Percentiles rank a stretch among this genome's conserved stretches.
Conservation (phyloP, 345 rosid species). For the Moricandia moricandioides region DNA sequence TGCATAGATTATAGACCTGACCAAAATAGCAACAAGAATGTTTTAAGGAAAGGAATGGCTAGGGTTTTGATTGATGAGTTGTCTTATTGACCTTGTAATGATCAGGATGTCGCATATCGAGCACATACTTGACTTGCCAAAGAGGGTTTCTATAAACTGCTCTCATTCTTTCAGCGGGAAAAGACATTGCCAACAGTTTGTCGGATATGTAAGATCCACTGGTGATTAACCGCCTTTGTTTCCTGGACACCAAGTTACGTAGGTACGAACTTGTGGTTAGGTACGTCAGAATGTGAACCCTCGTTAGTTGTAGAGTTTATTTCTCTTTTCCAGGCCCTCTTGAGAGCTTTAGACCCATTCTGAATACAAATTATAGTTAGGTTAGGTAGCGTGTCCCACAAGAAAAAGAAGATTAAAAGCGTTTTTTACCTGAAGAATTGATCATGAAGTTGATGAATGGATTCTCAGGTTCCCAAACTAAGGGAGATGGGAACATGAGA, state of each 20-base stretch:
- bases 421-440: constrained; percentile 36
- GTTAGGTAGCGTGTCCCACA: not conserved
- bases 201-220: constrained; percentile 84
- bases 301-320: constrained; percentile 27
- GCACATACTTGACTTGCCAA: constrained; percentile 94
- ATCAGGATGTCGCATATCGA: constrained; percentile 71
- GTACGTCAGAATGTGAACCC: constrained; percentile 44
- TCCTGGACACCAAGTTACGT: constrained; percentile 83
- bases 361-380: not conserved
- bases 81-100: constrained; percentile 67
- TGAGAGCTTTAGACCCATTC: constrained; percentile 74
- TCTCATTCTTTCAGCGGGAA: constrained; percentile 85
- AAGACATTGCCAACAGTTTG: constrained; percentile 76
- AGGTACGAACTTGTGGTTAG: constrained; percentile 57
- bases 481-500: constrained; percentile 42
- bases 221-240: constrained; percentile 67
- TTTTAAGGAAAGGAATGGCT: not conserved
- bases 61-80: not conserved
- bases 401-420: not conserved
- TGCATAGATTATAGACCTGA: constrained; percentile 81
- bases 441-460: constrained; percentile 42
- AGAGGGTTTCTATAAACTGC: constrained; percentile 88
- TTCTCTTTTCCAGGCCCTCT: constrained; percentile 40
- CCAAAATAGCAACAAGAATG: not conserved
- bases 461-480: constrained; percentile 41